Conservation (phyloP, 2,329 filamentous ascomycete genomes). For the Calonectria honghensis region DNA sequence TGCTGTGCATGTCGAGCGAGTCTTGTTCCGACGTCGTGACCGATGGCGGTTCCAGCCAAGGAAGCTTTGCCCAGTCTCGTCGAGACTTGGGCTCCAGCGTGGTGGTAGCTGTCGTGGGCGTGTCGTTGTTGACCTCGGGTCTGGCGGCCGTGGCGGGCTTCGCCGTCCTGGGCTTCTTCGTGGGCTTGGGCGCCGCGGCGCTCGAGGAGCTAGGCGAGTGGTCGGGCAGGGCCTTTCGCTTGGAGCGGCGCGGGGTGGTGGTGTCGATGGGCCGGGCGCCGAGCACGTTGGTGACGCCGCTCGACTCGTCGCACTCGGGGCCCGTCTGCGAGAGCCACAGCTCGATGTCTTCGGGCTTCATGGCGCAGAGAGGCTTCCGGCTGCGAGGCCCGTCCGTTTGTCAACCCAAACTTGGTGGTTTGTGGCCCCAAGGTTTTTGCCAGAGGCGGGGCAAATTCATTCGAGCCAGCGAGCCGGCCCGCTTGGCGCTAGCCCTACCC, state of each 20-base stretch:
- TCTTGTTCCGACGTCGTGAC: neutral
- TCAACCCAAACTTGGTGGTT: neutral
- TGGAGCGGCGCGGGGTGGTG: neutral
- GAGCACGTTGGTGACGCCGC: neutral
- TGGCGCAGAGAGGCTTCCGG: neutral
- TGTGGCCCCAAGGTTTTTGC: neutral
- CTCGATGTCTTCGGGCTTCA: slow-evolving; percentile 11
- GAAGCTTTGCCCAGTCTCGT: neutral
- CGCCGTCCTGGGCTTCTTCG: neutral
- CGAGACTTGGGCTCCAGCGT: neutral
- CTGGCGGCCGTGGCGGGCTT: neutral
- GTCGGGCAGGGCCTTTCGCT: slow-evolving; percentile 1
- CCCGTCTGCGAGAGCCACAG: neutral
- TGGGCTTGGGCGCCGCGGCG: no score
- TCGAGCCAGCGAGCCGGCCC: neutral
- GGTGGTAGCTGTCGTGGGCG: neutral
- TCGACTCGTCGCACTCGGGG: neutral
- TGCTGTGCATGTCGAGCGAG: neutral
- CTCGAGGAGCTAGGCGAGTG: neutral
- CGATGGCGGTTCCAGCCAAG: neutral
- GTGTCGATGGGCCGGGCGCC: slow-evolving; percentile 5
- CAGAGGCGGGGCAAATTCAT: neutral
- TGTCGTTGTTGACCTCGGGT: neutral
- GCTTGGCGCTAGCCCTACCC: neutral
- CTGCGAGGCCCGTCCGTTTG: neutral